These are phyloP conservation scores for Hortiboletus campestris DNA, from an alignment of 768 basidiomycete genomes.

Conservation along the genomic window DNA sequence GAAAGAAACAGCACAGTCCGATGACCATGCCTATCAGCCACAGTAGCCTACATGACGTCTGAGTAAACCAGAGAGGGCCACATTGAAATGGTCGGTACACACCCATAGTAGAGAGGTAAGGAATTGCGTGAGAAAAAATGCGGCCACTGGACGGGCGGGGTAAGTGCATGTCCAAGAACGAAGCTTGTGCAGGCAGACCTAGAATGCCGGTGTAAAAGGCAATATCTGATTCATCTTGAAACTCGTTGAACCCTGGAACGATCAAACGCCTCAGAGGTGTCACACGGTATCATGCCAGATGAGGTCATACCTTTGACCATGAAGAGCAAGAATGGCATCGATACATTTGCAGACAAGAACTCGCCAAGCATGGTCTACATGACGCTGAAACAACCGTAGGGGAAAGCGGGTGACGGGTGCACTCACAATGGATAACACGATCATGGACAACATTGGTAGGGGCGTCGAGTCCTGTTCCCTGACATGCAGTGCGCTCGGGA, in stretches of 20 bases:
- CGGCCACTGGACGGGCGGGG: slow-evolving; percentile 50
- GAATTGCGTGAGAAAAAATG: slow-evolving; percentile 95
- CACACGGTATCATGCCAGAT: slow-evolving; percentile 11
- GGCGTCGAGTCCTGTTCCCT: slow-evolving; percentile 76
- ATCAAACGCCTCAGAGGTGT: slow-evolving; percentile 1
- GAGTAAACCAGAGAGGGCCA: not conserved
- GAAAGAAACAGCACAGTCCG: slow-evolving; percentile 83
- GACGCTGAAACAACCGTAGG: slow-evolving; percentile 5
- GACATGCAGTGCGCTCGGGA: slow-evolving; percentile 69
- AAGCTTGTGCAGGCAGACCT: slow-evolving; percentile 42
- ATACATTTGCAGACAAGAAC: slow-evolving; percentile 90
- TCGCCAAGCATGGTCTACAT: slow-evolving; percentile 88
- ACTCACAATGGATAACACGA: slow-evolving; percentile 86
- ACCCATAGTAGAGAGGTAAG: slow-evolving; percentile 94
- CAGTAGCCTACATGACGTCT: slow-evolving; percentile 62
- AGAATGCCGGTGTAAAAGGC: slow-evolving; percentile 89
- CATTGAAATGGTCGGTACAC: slow-evolving; percentile 12
- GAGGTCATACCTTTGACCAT: slow-evolving; percentile 78
- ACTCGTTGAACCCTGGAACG: slow-evolving; percentile 60
- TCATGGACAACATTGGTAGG: slow-evolving; percentile 82
- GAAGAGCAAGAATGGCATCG: slow-evolving; percentile 87
- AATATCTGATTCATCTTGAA: slow-evolving; percentile 77
- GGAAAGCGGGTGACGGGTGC: slow-evolving; percentile 7
- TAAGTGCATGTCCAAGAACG: slow-evolving; percentile 12
- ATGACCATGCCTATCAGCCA: slow-evolving; percentile 88